Base-by-base conservation (phyloP, 2,329 filamentous ascomycete genomes). In the Orbilia ellipsospora region DNA sequence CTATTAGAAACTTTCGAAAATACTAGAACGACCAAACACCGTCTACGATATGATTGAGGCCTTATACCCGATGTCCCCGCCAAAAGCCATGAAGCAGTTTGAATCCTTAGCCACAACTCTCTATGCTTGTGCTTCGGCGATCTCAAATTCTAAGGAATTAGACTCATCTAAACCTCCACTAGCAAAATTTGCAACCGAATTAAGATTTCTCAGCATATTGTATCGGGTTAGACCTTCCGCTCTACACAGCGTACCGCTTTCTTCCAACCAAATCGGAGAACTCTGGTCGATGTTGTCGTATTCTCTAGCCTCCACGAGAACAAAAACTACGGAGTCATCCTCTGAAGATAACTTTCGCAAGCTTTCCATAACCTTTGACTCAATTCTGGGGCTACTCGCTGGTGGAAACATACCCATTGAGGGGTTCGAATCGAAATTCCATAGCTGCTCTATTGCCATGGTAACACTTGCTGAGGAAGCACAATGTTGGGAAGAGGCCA, bases 401-500 rank as follows among this genome's bases (percentile, higher is more conserved):
- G 51, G 57, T n/a, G 59, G 51, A 26, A 45, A 54, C 7, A 48
- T 52, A 44, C 12, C 63, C 16, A 20, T 74, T 15, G 56, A 59
- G 13, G 57, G 63, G n/a, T 68, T 64, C 18, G 70, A 74, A 44
- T 64, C 70, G n/a, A 74, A 68, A 40, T 68, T 59, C 44, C 57
- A 67, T 26, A 36, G n/a, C 12, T 68, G 70, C 31, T 59, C 62
- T 36, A 60, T 68, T 16, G 48, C 70, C 3, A 36, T 74, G n/a
- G 54, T 51, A 4, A 62, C 63, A 15, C 26, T 57, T 42, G 56
- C 70, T 3, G 70, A 74, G 18, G 70, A 74, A 48, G 56, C 63
- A 8, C 63, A 64, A 20, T 48, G 59, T 15, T 74, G 70, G 70
- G 57, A 74, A 6, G 57, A 63, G 16, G 70, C 50, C 20, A 50